Evolutionary conservation across 2,329 filamentous ascomycete species (phyloP).

Genomic region (Colletotrichum australisinense): DNA sequence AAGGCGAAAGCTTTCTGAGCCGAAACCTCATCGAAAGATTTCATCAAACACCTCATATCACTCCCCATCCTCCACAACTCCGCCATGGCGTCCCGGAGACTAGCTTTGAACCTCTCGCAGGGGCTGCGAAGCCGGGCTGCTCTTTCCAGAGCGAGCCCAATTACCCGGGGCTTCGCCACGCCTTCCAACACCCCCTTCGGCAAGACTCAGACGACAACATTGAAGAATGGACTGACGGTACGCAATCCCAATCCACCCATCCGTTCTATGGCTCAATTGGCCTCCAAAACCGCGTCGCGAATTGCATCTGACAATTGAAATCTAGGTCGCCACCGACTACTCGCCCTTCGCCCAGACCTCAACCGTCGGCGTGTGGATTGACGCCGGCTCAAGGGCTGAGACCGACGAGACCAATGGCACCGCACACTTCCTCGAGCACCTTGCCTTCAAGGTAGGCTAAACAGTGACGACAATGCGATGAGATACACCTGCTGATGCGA

Average conservation of each 20-base stretch:
- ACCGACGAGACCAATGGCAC: constrained; percentile 99
- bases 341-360: constrained; percentile 98
- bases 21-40: constrained; percentile 54
- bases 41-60: constrained; percentile 68
- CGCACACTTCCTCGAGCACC: constrained; percentile 98
- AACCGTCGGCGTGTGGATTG: constrained; percentile 99
- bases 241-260: constrained; percentile 42
- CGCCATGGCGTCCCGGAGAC: constrained; percentile 94
- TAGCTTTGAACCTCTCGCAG: constrained; percentile 94
- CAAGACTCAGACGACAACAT: constrained; percentile 95
- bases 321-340: constrained; percentile 95
- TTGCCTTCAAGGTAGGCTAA: constrained; percentile 92
- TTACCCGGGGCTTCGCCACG: constrained; percentile 90
- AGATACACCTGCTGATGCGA: constrained; percentile 2
- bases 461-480: constrained; percentile 20
- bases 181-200: constrained; percentile 74
- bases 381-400: constrained; percentile 97
- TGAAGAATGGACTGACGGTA: constrained; percentile 98
- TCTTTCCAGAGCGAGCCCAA: constrained; percentile 79
- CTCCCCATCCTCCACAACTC: constrained; percentile 61
- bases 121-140: constrained; percentile 89
- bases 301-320: constrained; percentile 40
- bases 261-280: constrained; percentile 49
- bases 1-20: constrained; percentile 56
- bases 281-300: constrained; percentile 39